phyloP scores from a whole-genome alignment of 2,329 filamentous ascomycete species.

The Venturia asperata region DNA sequence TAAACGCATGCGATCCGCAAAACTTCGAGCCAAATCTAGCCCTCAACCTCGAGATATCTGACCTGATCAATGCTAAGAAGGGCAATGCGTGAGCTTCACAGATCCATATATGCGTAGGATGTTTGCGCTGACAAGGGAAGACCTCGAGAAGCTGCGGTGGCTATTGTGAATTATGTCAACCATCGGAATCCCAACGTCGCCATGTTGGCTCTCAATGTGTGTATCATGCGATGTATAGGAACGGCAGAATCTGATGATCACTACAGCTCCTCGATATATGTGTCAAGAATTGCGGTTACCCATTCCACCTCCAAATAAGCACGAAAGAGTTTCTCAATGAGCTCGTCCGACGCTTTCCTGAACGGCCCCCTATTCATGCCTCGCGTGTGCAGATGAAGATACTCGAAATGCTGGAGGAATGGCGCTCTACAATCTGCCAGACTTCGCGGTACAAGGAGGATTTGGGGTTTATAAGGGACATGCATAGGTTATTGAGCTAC shows the following conservation, averaged over 20 bases:
- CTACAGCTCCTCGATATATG: conserved; percentile 83
- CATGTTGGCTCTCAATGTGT: conserved; percentile 69
- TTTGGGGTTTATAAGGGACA: conserved; percentile 90
- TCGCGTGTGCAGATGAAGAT: conserved; percentile 88
- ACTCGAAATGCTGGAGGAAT: conserved; percentile 94
- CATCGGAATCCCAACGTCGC: conserved; percentile 95
- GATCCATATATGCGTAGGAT: background rate
- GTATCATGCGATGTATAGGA: conserved; percentile 24
- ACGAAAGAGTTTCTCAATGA: conserved; percentile 99
- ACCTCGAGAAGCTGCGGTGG: conserved; percentile 86
- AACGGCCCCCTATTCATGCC: conserved; percentile 78
- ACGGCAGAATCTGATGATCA: background rate
- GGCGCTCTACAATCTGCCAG: conserved; percentile 95
- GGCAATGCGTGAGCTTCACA: conserved; percentile 60
- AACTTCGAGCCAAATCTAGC: conserved; percentile 98
- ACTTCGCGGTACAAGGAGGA: conserved; percentile 97
- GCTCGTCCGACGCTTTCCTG: conserved; percentile 89
- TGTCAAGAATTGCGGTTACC: conserved; percentile 99
- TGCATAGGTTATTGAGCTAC: conserved; percentile 92
- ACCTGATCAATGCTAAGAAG: conserved; percentile 96
- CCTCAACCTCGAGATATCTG: conserved; percentile 90
- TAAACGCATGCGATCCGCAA: conserved; percentile 91
- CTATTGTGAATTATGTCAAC: conserved; percentile 92
- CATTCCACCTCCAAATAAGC: conserved; percentile 95
- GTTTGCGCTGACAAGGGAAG: conserved; percentile 32